Evolutionary conservation across 2,329 filamentous ascomycete species (phyloP).

Genomic region (Penicillium verrucosum): DNA sequence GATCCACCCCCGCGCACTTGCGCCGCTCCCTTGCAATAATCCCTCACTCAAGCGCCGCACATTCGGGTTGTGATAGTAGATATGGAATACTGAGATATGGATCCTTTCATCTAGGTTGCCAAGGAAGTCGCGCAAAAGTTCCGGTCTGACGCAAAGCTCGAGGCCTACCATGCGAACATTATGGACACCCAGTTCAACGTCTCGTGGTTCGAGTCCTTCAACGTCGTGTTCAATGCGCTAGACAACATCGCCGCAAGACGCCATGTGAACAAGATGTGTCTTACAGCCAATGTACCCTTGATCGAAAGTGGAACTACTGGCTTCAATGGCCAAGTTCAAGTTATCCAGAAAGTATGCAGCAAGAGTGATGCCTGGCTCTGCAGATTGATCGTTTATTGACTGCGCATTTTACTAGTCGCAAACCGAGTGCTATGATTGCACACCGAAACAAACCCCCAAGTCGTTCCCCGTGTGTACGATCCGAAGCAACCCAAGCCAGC

Average conservation of each 20-base stretch:
- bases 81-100: conserved; percentile 15
- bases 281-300: conserved; percentile 83
- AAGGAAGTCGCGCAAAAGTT: conserved; percentile 88
- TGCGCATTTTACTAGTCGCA: conserved; percentile 52
- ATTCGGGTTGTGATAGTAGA: not conserved
- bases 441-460: conserved; percentile 82
- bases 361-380: not conserved
- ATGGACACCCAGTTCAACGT: conserved; percentile 84
- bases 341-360: conserved; percentile 72
- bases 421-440: conserved; percentile 96
- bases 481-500: conserved; percentile 89
- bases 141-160: conserved; percentile 81
- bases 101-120: conserved; percentile 61
- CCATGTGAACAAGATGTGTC: conserved; percentile 96
- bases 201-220: conserved; percentile 80
- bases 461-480: conserved; percentile 96
- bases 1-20: not conserved
- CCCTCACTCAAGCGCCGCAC: not conserved
- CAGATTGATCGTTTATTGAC: not conserved
- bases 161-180: conserved; percentile 91
- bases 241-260: conserved; percentile 92
- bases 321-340: conserved; percentile 96
- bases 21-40: conserved; percentile 10
- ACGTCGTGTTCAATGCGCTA: conserved; percentile 90
- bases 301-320: conserved; percentile 97